A percentile compares a stretch with the other conserved stretches of the same genome.
Conservation (phyloP, 179 eudicot genomes). For the Dionaea muscipula region DNA sequence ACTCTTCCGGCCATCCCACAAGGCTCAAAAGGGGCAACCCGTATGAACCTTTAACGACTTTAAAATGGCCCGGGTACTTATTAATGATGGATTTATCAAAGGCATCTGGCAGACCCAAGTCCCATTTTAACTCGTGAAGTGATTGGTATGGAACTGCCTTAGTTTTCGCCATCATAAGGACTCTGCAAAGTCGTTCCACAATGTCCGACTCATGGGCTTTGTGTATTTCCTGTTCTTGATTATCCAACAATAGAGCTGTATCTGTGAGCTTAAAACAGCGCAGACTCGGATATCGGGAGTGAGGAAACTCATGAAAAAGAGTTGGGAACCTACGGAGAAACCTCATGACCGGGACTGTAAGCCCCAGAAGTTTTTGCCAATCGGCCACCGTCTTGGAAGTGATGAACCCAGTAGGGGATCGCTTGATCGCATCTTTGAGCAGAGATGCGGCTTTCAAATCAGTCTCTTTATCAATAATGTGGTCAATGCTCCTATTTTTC, state of each 20-base stretch:
- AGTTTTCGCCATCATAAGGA: conserved; percentile 30
- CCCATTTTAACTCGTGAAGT: conserved; percentile 59
- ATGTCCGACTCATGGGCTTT: conserved; percentile 18
- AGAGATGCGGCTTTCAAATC: conserved; percentile 77
- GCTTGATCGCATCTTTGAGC: conserved; percentile 59
- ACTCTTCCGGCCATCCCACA: conserved; percentile 46
- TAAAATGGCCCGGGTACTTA: conserved; percentile 44
- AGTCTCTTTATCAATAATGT: conserved; percentile 65
- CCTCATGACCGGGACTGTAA: conserved; percentile 71
- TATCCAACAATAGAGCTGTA: conserved; percentile 33
- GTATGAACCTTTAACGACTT: conserved; percentile 30
- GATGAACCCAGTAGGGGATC: conserved; percentile 49
- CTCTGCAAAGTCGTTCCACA: conserved; percentile 17
- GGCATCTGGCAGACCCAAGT: conserved; percentile 76
- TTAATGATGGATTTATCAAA: conserved; percentile 35
- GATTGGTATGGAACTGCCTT: conserved; percentile 13
- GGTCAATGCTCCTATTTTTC: conserved; percentile 58
- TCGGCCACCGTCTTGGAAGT: conserved; percentile 50
- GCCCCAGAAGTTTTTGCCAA: conserved; percentile 62
- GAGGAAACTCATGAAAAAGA: conserved; percentile 66
- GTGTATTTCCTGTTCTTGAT: conserved; percentile 28
- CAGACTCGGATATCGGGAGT: conserved; percentile 60
- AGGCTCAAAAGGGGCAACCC: conserved; percentile 49
- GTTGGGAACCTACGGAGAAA: conserved; percentile 84
- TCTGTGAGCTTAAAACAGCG: conserved; percentile 64